Evolutionary conservation across 2,329 filamentous ascomycete genomes (phyloP), one percentile per base, ranked within the genome.

Genomic region (Apiospora pterosperma): DNA sequence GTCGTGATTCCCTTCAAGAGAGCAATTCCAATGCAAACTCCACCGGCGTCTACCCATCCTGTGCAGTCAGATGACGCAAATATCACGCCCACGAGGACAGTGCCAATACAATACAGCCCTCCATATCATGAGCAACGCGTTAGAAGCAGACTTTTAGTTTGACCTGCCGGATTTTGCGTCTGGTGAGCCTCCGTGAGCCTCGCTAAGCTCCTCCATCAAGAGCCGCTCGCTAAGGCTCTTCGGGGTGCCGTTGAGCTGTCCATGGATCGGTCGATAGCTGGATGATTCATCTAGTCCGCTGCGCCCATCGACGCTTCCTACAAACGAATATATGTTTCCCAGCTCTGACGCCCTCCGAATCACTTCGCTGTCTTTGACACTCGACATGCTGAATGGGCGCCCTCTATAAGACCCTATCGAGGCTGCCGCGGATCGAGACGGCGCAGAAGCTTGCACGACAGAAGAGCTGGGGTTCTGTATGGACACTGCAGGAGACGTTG

Each of bases 331-430:
- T 59, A 86, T 74, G 21, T 82, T 77, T 41, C 83, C 83, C 61
- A 85, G 74, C 12, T 80, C 79, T 12, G 78, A 80, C 2, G 83
- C 83, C 68, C 79, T 77, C 28, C 80, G 82, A 64, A 84, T 80
- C 1, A 87, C 63, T 25, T 83, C 79, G 10, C 82, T 78, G 60
- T 83, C 79, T 59, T 78, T 79, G 58, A 87, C 79, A 16, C 86
- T 77, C 2, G 82, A 80, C 76, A 86, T 84, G 39, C 80, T 77
- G 59, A 88, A 81, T 16, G 84, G 79, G 23, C 79, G 79, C 52
- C 84, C 84, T 69, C 81, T 84, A 69, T 85, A 86, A n/a, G 84
- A 86, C 3, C 84, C 84, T 16, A 84, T 72, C 7, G 81, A 82
- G 21, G 78, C 78, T 25, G 77, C 72, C 52, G 77, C 72, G 62